phyloP scores from a whole-genome alignment of 2,329 filamentous ascomycete genomes.

The Colletotrichum musicola region DNA sequence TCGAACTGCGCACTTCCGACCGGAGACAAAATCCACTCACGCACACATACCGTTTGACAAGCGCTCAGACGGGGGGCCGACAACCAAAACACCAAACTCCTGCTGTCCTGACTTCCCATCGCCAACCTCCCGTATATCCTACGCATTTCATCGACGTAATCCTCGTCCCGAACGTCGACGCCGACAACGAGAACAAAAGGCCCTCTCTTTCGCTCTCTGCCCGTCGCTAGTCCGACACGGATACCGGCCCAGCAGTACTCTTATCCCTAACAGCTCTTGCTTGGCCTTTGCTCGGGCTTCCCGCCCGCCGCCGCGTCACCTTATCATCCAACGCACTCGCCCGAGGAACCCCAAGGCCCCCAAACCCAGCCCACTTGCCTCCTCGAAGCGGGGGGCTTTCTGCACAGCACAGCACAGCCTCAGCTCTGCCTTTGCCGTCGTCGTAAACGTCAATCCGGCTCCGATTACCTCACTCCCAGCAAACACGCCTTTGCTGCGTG shows the following conservation, averaged over 20 bases:
- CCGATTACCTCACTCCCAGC: slow-evolving; percentile 25
- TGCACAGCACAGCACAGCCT: slow-evolving; percentile 41
- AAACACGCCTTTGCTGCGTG: slow-evolving; percentile 16
- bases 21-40: slow-evolving; percentile 31
- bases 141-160: slow-evolving; percentile 18
- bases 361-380: slow-evolving; percentile 41
- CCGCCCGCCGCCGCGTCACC: slow-evolving; percentile 41
- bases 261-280: slow-evolving; percentile 14
- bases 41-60: slow-evolving; percentile 39
- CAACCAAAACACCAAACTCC: slow-evolving; percentile 37
- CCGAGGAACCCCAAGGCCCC: slow-evolving; percentile 32
- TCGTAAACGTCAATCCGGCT: slow-evolving; percentile 36
- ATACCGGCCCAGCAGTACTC: slow-evolving; percentile 8
- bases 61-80: slow-evolving; percentile 36
- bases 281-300: slow-evolving; percentile 30
- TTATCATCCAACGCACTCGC: slow-evolving; percentile 36
- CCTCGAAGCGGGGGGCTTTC: slow-evolving; percentile 40
- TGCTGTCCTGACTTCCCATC: slow-evolving; percentile 31
- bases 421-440: slow-evolving; percentile 41
- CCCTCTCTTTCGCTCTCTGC: not conserved
- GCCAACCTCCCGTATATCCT: slow-evolving; percentile 23
- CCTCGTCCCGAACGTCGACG: slow-evolving; percentile 9
- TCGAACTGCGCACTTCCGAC: slow-evolving; percentile 26
- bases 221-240: slow-evolving; percentile 27
- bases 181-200: slow-evolving; percentile 3